Base-by-base conservation (phyloP, 495 filamentous ascomycete genomes). In the Penicillium cosmopolitanum region DNA sequence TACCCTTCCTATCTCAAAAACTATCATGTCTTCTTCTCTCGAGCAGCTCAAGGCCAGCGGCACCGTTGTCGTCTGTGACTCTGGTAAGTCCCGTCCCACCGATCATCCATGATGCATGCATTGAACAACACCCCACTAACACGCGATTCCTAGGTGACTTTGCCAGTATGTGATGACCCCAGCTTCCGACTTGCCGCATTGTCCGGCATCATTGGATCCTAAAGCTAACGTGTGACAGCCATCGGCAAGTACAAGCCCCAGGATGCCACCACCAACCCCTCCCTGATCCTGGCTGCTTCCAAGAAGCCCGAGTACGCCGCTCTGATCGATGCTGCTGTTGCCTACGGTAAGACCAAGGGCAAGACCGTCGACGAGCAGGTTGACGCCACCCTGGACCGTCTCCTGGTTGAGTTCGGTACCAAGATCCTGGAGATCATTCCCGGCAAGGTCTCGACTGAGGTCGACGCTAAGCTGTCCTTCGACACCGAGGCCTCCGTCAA, bases 181-280 rank as follows among this genome's bases (percentile, higher is more conserved):
- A 43, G 23, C 54, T 50, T 59, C 54, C 19, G 53, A 31, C 5
- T 31, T 7, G 6, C 58, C 18, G 50, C 55, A 52, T 21, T 6
- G 2, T 12, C 23, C 33, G 43, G 31, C 43, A 25, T 42, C 34
- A 33, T 46, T 57, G 25, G 44, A 13, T n/a, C 42, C 11, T n/a
- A 11, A 33, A 48, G 53, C 60, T 70, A 66, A 67, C 63, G 6
- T 68, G 77, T 79, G 60, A 72, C 80, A 86, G 91, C 93, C 71
- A 99, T 99, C 76, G 92, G 83, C 84, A 98, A 99, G 83, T 99
- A 99, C 87, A 95, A 97, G 86, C 95, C 95, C 56, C 93, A 97
- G 86, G 95, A 99, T 89, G 95, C 93, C 69, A 97, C 93, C 72
- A 99, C 95, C 77, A 99, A 99, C 84, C 95, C 95, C 40, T 97